A percentile compares a stretch with the other conserved stretches of the same genome.
phyloP scores from a whole-genome alignment of 192 early-diverging fungal genomes.

The Podochytrium sp. region DNA sequence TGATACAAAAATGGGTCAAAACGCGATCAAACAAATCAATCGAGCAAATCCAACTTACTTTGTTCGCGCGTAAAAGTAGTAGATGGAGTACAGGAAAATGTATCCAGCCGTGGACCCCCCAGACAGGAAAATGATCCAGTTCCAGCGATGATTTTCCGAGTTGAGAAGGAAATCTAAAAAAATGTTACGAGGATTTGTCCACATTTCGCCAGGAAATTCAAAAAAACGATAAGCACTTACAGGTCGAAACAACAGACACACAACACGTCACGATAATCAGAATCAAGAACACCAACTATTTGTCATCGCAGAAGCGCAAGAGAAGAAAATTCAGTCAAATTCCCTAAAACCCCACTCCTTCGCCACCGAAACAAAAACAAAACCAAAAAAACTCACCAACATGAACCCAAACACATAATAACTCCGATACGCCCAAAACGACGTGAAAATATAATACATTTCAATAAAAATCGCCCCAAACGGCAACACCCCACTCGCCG shows the following conservation, averaged over 20 bases:
- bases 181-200: no score
- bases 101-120: slow-evolving; percentile 85
- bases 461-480: slow-evolving; percentile 96
- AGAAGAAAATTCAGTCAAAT: neutral
- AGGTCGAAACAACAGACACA: slow-evolving; percentile 85
- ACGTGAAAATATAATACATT: slow-evolving; percentile 95
- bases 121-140: slow-evolving; percentile 88
- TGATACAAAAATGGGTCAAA: neutral
- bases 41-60: slow-evolving; percentile 53
- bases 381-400: slow-evolving; percentile 49
- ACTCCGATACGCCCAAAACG: slow-evolving; percentile 87
- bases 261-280: slow-evolving; percentile 84
- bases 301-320: neutral
- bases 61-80: slow-evolving; percentile 83
- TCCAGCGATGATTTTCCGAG: slow-evolving; percentile 86
- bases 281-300: slow-evolving; percentile 77
- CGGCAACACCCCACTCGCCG: slow-evolving; percentile 81
- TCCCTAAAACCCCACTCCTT: neutral
- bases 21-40: neutral
- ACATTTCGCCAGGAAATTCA: neutral
- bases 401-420: slow-evolving; percentile 96
- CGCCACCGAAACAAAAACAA: slow-evolving; percentile 3
- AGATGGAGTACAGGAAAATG: slow-evolving; percentile 84
- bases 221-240: slow-evolving; percentile 34
- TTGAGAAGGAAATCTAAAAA: slow-evolving; percentile 79